Conservation (phyloP, 1,284 basidiomycete species). For the Malassezia arunalokei region DNA sequence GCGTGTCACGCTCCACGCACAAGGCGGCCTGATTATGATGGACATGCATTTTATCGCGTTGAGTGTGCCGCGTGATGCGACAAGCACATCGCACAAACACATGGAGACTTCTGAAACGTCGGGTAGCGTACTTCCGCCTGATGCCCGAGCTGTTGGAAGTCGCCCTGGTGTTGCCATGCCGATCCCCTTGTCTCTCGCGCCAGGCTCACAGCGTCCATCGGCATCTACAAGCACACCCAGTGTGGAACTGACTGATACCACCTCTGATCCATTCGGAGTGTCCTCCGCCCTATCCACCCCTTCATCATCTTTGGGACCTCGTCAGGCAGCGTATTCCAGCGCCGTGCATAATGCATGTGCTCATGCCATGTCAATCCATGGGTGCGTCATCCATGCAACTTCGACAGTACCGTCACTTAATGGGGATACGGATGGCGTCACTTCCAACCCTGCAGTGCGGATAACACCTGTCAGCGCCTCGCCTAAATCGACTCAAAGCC, state of each 20-base stretch:
- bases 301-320: background rate
- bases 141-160: constrained; percentile 6
- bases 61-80: background rate
- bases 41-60: constrained; percentile 13
- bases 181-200: background rate
- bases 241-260: too few relatives aligned
- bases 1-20: constrained; percentile 4
- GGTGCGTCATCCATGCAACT: background rate
- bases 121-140: constrained; percentile 3
- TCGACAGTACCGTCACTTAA: too few relatives aligned
- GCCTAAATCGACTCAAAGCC: too few relatives aligned
- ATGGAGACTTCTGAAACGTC: background rate
- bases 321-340: background rate
- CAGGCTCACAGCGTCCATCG: background rate
- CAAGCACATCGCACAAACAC: background rate
- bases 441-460: too few relatives aligned
- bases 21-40: constrained; percentile 5
- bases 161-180: constrained; percentile 9
- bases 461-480: too few relatives aligned
- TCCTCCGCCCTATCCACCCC: too few relatives aligned
- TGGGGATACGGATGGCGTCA: too few relatives aligned
- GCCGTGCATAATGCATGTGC: constrained; percentile 3
- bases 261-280: too few relatives aligned
- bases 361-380: background rate
- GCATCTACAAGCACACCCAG: too few relatives aligned